Conservation (phyloP, 2,329 filamentous ascomycete genomes). For the Massarina eburnea region DNA sequence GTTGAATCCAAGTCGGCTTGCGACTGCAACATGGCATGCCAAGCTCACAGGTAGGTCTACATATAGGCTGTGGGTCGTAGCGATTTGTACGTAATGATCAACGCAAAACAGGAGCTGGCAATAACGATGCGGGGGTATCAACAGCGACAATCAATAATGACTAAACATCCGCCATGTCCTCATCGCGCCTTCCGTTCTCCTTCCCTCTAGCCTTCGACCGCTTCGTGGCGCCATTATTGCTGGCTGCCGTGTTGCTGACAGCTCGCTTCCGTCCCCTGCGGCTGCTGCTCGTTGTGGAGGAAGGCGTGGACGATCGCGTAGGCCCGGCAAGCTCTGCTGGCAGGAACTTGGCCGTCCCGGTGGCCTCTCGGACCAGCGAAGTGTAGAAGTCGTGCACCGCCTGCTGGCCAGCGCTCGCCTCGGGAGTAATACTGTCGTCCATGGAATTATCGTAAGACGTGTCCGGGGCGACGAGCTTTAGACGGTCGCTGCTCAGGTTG, state of each 20-base stretch:
- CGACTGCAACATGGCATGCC: too few relatives aligned
- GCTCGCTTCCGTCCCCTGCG: slow-evolving; percentile 27
- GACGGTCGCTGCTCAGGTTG: slow-evolving; percentile 40
- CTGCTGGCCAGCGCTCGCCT: slow-evolving; percentile 32
- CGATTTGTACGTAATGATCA: too few relatives aligned
- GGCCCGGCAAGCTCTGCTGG: slow-evolving; percentile 16
- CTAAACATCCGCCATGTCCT: not conserved
- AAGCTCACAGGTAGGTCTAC: too few relatives aligned
- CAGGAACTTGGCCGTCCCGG: slow-evolving; percentile 35
- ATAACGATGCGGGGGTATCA: too few relatives aligned
- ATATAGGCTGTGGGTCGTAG: too few relatives aligned
- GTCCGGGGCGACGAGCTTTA: slow-evolving; percentile 42
- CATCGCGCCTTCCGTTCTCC: slow-evolving; percentile 13
- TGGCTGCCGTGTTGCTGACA: slow-evolving; percentile 23
- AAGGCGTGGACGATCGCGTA: slow-evolving; percentile 23
- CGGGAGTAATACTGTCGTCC: slow-evolving; percentile 24
- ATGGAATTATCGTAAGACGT: slow-evolving; percentile 25
- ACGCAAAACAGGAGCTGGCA: too few relatives aligned
- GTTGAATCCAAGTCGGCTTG: too few relatives aligned
- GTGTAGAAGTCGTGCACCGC: slow-evolving; percentile 36
- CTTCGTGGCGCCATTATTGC: slow-evolving; percentile 22
- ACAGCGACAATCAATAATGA: not conserved
- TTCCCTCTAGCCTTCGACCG: slow-evolving; percentile 25
- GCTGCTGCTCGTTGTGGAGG: slow-evolving; percentile 22
- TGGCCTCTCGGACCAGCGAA: slow-evolving; percentile 35